Percentiles rank a stretch among this genome's conserved stretches.
Conservation (phyloP, 2,329 filamentous ascomycete genomes). For the Plectosphaerella sp. region DNA sequence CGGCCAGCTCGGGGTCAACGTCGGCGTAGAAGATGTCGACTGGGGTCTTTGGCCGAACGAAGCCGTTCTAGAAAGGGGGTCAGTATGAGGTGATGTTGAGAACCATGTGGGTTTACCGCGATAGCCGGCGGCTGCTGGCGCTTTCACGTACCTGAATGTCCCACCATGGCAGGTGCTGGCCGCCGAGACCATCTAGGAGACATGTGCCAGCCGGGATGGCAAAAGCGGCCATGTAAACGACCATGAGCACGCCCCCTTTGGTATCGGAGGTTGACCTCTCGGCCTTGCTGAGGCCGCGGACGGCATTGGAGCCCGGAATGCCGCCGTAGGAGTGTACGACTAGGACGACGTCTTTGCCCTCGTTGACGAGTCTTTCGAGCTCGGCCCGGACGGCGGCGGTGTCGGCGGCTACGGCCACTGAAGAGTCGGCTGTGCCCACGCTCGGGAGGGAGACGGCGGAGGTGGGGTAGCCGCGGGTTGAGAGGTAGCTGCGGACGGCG, state of each 20-base stretch:
- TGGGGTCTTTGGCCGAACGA: constrained; percentile 5
- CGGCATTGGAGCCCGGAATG: constrained; percentile 29
- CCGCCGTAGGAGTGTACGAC: constrained; percentile 40
- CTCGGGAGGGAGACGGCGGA: constrained; percentile 24
- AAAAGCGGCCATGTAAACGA: constrained; percentile 29
- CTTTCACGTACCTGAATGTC: constrained; percentile 13
- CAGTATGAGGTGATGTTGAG: not conserved
- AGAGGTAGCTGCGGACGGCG: constrained; percentile 21
- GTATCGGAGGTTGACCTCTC: constrained; percentile 23
- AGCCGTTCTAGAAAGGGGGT: constrained; percentile 8
- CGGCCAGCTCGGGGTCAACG: constrained; percentile 7
- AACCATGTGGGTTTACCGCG: not conserved
- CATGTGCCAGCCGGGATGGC: constrained; percentile 21
- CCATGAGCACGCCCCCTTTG: constrained; percentile 30
- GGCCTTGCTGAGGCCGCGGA: constrained; percentile 27
- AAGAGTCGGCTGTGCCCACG: constrained; percentile 22
- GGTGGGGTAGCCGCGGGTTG: constrained; percentile 23
- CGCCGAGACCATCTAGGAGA: constrained; percentile 18
- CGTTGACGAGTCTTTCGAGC: constrained; percentile 21
- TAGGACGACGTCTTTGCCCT: constrained; percentile 34
- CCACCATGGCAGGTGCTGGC: constrained; percentile 21
- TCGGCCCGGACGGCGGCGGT: constrained; percentile 21
- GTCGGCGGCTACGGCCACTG: constrained; percentile 22
- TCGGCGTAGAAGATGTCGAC: constrained; percentile 19
- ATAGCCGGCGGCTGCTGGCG: too few species aligned